Conservation (phyloP, 805 yeast species). For the Saccharomycopsis oosterbeekiorum region DNA sequence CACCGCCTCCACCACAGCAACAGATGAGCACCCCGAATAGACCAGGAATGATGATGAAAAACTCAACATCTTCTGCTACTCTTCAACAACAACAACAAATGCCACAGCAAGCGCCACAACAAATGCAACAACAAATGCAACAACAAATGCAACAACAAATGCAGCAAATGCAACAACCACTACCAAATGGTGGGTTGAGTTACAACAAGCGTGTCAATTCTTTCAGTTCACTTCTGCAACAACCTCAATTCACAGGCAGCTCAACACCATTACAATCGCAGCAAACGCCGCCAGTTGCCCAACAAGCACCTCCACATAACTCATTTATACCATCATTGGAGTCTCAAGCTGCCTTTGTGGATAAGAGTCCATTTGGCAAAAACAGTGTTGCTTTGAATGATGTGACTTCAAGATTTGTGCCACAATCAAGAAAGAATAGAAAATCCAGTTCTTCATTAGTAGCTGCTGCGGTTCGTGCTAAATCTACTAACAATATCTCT, state of each 20-base stretch:
- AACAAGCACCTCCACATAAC: constrained; percentile 19
- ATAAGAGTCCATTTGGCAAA: constrained; percentile 17
- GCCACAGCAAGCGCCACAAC: neutral
- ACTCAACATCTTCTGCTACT: neutral
- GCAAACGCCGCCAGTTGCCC: neutral
- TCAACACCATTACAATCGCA: neutral
- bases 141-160: neutral
- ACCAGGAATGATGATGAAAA: neutral
- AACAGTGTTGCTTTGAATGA: constrained; percentile 21
- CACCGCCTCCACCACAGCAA: constrained; percentile 16
- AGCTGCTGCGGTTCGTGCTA: constrained; percentile 2
- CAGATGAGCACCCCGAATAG: neutral
- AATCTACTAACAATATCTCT: neutral
- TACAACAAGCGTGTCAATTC: neutral
- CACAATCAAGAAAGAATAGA: constrained; percentile 38
- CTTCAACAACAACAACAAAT: neutral
- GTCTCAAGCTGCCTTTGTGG: constrained; percentile 20
- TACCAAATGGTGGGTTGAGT: neutral
- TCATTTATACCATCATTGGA: constrained; percentile 20
- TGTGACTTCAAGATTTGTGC: constrained; percentile 19
- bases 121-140: neutral
- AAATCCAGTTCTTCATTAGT: constrained; percentile 25
- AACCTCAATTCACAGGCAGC: neutral
- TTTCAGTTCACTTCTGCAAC: neutral
- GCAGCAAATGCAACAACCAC: neutral